These are phyloP conservation scores for Nemania sp. DNA, from an alignment of 2,329 filamentous ascomycete species.

Conservation along the genomic window DNA sequence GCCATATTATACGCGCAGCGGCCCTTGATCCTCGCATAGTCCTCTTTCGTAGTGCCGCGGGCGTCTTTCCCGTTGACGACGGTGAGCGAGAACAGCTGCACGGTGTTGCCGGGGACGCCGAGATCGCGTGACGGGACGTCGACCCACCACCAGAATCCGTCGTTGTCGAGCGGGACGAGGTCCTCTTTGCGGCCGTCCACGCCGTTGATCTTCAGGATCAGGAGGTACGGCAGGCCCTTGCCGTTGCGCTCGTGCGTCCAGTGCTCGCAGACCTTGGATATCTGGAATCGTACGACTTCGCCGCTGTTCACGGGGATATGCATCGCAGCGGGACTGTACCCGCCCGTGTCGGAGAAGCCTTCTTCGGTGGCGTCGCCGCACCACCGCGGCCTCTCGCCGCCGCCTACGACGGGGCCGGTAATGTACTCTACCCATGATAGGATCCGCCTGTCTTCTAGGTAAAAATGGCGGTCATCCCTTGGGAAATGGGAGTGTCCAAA, in stretches of 20 bases:
- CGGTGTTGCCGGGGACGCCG: slow-evolving; percentile 68
- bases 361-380: slow-evolving; percentile 52
- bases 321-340: slow-evolving; percentile 63
- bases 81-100: slow-evolving; percentile 66
- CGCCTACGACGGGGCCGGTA: slow-evolving; percentile 57
- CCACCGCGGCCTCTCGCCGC: slow-evolving; percentile 48
- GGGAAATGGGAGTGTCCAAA: slow-evolving; percentile 86
- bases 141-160: slow-evolving; percentile 79
- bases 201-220: slow-evolving; percentile 70
- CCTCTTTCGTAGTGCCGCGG: slow-evolving; percentile 52
- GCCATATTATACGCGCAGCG: slow-evolving; percentile 49
- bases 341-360: slow-evolving; percentile 56
- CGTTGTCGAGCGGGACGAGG: slow-evolving; percentile 71
- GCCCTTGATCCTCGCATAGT: slow-evolving; percentile 48
- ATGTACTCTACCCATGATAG: slow-evolving; percentile 84
- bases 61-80: slow-evolving; percentile 51
- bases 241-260: slow-evolving; percentile 76
- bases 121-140: slow-evolving; percentile 71
- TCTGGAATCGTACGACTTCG: slow-evolving; percentile 73
- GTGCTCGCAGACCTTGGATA: slow-evolving; percentile 78
- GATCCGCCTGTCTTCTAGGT: slow-evolving; percentile 69
- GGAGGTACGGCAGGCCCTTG: slow-evolving; percentile 65
- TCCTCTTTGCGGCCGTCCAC: slow-evolving; percentile 69
- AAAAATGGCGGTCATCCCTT: slow-evolving; percentile 67
- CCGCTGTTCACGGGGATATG: slow-evolving; percentile 63